Evolutionary conservation across 2,329 filamentous ascomycete species (phyloP), one percentile per base, ranked within the genome.

Genomic region (Exserohilum rostratum): DNA sequence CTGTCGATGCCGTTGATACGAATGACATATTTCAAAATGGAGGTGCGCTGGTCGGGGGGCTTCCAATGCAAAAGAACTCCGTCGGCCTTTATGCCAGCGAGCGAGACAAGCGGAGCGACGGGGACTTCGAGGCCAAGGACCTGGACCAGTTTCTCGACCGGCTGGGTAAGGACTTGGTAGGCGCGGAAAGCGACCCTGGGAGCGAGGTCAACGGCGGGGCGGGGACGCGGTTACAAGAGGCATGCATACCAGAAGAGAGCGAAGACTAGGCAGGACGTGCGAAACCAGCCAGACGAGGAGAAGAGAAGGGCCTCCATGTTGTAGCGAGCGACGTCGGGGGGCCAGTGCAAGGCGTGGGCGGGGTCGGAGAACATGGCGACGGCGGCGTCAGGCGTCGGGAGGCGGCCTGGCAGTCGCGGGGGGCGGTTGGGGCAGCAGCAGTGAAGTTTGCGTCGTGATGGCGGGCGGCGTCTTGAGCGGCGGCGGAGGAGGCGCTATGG

Each of bases 41-140:
- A 84, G 58, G 83, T 81, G 38, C 84, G 80, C 60, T 82, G 80
- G 59, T 85, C 85, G 0, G 90, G 88, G 55, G 88, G 85, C 58
- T 92, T 91, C 95, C 95, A 99, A 74, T 93, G 92, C 38, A 99
- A 82, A 27, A 93, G 90, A 29, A 96, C 90, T 52, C 92, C 90
- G 73, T 96, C 90, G 25, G 90, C 84, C 64, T 89, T 90, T 66
- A 99, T 95, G 60, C 90, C 91, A 50, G 93, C 91, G 30, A 99
- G 85, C 47, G 92, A 96, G 35, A 98, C 90, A 71, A 93, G 87
- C 47, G 95, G 95, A 20, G 91, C 84, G 59, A 92, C 88, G 57
- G 95, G 95, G 46, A 99, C 93, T 71, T 99, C 95, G 72, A 98
- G 88, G 55, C 93, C 93, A 43, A 99, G 86, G 45, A 97, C 90